Conservation (phyloP, 1,284 basidiomycete species). For the Cutaneotrichosporon cutaneum region DNA sequence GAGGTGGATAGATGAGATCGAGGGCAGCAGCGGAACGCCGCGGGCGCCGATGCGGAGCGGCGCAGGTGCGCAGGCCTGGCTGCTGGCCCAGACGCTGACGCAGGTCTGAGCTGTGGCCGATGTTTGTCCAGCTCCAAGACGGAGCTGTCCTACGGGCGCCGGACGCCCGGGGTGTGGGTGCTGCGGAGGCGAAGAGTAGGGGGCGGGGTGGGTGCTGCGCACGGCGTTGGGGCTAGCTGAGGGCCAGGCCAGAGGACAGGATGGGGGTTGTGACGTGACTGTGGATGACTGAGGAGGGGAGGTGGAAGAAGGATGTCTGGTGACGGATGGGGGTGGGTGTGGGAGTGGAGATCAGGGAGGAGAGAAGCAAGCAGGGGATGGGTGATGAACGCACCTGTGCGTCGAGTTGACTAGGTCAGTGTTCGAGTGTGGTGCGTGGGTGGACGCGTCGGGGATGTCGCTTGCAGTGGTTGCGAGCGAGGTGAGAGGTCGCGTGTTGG, state of each 20-base stretch:
- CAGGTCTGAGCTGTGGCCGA: background rate
- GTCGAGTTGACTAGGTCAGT: background rate
- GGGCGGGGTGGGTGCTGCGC: background rate
- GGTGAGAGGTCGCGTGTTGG: background rate
- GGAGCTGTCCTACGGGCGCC: background rate
- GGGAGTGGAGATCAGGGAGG: background rate
- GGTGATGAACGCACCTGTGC: constrained; percentile 3
- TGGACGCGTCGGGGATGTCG: constrained; percentile 7
- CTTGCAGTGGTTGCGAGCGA: background rate
- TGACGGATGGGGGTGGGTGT: background rate
- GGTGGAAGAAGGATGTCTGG: no score
- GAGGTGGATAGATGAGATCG: background rate
- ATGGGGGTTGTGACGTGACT: constrained; percentile 1
- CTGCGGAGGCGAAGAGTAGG: background rate
- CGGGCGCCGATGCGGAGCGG: background rate
- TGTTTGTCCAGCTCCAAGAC: background rate
- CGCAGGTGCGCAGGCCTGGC: background rate
- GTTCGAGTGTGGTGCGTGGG: background rate
- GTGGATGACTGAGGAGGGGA: background rate
- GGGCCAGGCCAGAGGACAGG: background rate
- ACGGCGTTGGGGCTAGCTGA: background rate
- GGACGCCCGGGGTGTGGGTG: background rate
- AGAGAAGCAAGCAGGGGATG: background rate
- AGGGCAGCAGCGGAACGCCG: background rate
- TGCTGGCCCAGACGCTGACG: background rate